phyloP scores from a whole-genome alignment of 768 basidiomycete species.

The Suillus clintonianus region DNA sequence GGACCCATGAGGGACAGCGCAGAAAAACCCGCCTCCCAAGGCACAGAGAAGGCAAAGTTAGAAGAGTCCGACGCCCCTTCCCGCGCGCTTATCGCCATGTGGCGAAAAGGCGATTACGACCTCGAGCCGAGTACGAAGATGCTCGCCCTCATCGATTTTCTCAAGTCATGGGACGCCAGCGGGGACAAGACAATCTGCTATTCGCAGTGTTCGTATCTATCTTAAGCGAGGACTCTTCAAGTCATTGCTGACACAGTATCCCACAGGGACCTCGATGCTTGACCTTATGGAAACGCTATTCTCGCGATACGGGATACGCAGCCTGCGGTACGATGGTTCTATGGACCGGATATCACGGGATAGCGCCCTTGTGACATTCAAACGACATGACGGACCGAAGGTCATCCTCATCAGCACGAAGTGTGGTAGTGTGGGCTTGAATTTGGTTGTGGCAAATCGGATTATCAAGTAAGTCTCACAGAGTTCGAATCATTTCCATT shows the following conservation, averaged over 20 bases:
- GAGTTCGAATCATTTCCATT: neutral
- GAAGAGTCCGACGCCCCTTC: slow-evolving; percentile 36
- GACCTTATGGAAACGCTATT: slow-evolving; percentile 65
- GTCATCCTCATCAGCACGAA: slow-evolving; percentile 70
- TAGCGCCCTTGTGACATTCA: slow-evolving; percentile 51
- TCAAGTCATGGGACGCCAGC: slow-evolving; percentile 58
- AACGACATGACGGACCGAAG: slow-evolving; percentile 54
- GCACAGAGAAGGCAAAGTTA: slow-evolving; percentile 27
- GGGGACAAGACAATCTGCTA: slow-evolving; percentile 74
- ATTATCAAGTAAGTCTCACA: slow-evolving; percentile 57
- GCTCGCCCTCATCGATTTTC: slow-evolving; percentile 52
- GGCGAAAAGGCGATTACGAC: slow-evolving; percentile 61
- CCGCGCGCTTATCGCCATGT: slow-evolving; percentile 49
- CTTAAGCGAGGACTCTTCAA: neutral
- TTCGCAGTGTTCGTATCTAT: slow-evolving; percentile 55
- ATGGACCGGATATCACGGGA: slow-evolving; percentile 61
- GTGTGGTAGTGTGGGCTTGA: slow-evolving; percentile 71
- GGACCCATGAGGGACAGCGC: neutral
- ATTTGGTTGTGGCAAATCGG: slow-evolving; percentile 68
- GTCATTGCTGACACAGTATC: neutral
- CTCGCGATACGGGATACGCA: slow-evolving; percentile 57
- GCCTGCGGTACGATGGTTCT: slow-evolving; percentile 66
- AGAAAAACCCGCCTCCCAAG: slow-evolving; percentile 16
- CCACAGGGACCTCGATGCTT: slow-evolving; percentile 71
- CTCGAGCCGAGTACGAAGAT: slow-evolving; percentile 73